Evolutionary conservation across 306 rosid genomes (phyloP), one percentile per base, ranked within the genome.

Genomic region (Quercus parvula): DNA sequence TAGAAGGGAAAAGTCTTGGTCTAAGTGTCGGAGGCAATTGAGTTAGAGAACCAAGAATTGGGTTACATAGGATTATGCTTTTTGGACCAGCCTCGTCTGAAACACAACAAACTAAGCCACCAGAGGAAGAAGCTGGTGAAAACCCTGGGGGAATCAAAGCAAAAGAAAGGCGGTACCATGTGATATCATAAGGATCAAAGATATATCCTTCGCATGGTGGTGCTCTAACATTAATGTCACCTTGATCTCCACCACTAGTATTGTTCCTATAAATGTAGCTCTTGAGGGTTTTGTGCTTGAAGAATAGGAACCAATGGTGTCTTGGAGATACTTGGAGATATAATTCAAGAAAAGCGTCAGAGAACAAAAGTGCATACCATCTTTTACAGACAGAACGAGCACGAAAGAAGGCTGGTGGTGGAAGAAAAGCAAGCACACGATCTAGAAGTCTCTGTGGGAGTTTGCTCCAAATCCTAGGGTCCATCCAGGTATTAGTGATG

Each of bases 321-420:
- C 78, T 81, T 0, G 89, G 96, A 0, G 91, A 85, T 22, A 93
- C 56, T 77, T 88, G 94, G 59, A 96, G 94, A 85, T 90, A 87
- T 5, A 91, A 54, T 74, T 96, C 91, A 22, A 96, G 94, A 27
- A 96, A 96, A 74, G 74, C 11, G 82, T 68, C 85, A 28, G 94
- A 89, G 59, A 90, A 93, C 56, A 96, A 83, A 71, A 96, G 98
- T 3, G 81, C 77, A 35, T 96, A 96, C 90, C 94, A 96, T 76
- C 97, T 92, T 83, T 93, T 96, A 77, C 97, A 96, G 25, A 96
- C 98, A 46, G 88, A 90, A 10, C 99, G 97, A 0, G 93, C 88
- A 0, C 98, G 85, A 20, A 93, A 93, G 83, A 96, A 93, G 24
- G 99, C 96, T 1, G 98, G 97, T 1, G 96, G 92, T 5, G 99